Base-by-base conservation (phyloP, 2,329 filamentous ascomycete genomes). In the Penicillium sp. region DNA sequence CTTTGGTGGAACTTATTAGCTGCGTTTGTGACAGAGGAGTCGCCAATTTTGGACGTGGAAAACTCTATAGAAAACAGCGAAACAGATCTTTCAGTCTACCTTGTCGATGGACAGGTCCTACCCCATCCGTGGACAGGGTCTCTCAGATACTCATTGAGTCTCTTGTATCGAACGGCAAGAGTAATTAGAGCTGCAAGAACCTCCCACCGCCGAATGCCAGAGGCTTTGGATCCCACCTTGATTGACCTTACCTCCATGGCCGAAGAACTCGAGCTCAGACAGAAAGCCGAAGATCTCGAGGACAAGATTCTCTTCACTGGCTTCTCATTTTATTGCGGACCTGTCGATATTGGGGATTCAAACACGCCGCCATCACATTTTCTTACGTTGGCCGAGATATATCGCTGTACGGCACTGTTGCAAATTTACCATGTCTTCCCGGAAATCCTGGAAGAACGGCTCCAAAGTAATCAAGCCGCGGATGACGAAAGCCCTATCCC, bases 341-440 rank as follows among this genome's bases (percentile, higher is more conserved):
- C 61, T 5, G 58, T 65, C 16, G 63, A 65, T n/a, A 61, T 61
- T 18, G 63, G 63, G 3, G 63, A 65, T 40, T 60, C 61, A 14
- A 61, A 65, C 42, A 64, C 63, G 8, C 63, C 63, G 9, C 63
- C 63, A 6, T 59, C 58, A 3, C 63, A 65, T 48, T 65, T 65
- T 35, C 63, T 65, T 11, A 64, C 60, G 16, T 46, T 65, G 24
- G 63, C 63, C 34, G 63, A 65, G 20, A 58, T 57, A 35, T 64
- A 65, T 51, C 63, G 63, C 32, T 65, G 61, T 29, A 55, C 61
- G 5, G 58, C 60, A 10, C 55, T 65, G 5, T 56, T 65, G 16
- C 63, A 65, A 49, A 65, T 65, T 16, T 65, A 65, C 13, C 61
- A 64, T 20, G 61, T 65, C 39, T 65, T 64, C 42, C 61, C 61